Conservation (phyloP, 192 early-diverging fungal species). For the Chytriomyces confervae region DNA sequence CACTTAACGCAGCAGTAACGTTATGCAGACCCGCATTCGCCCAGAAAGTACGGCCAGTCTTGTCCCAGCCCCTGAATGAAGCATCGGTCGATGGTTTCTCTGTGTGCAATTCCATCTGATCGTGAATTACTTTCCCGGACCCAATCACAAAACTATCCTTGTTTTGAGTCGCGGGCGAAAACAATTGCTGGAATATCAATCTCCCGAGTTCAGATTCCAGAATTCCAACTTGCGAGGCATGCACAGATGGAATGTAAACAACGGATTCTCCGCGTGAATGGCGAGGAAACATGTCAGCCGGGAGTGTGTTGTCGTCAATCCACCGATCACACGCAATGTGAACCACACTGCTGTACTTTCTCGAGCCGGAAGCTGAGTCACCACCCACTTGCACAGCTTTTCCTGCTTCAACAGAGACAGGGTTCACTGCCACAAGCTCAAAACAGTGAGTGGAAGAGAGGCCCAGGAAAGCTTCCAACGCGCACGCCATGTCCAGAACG, state of each 20-base stretch:
- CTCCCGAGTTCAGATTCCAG: neutral
- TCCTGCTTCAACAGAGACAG: neutral
- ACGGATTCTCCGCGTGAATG: neutral
- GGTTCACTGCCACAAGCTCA: conserved; percentile 11
- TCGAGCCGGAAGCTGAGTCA: neutral
- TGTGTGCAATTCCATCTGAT: too few relatives aligned
- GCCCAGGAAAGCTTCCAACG: neutral
- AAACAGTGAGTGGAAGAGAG: neutral
- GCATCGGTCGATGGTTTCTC: neutral
- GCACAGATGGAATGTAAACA: neutral
- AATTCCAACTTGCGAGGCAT: neutral
- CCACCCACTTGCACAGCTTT: neutral
- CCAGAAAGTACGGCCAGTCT: neutral
- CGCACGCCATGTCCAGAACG: conserved; percentile 16
- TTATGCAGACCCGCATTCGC: neutral
- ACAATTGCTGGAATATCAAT: neutral
- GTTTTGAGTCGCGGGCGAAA: neutral
- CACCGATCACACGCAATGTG: neutral
- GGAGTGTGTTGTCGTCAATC: neutral
- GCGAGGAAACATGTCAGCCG: neutral
- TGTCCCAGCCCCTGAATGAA: neutral
- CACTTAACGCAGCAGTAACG: neutral
- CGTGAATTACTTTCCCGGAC: too few relatives aligned
- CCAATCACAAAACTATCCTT: neutral
- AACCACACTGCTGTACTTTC: neutral